Percentiles rank a stretch among this genome's conserved stretches.
phyloP scores from a whole-genome alignment of 2,329 filamentous ascomycete genomes.

The Stenocarpella maydis region DNA sequence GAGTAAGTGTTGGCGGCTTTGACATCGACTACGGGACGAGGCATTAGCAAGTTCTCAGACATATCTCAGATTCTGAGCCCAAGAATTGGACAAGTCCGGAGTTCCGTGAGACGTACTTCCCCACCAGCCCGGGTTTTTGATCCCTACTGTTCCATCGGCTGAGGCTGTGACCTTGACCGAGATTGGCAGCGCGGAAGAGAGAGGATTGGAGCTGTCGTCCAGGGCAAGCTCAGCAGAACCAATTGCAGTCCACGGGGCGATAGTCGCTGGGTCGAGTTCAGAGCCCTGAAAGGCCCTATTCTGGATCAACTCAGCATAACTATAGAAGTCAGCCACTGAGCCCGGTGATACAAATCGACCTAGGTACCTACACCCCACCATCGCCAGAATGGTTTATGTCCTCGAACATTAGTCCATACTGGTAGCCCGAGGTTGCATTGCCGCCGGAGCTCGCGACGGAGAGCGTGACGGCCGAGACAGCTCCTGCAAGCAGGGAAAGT shows the following conservation, averaged over 20 bases:
- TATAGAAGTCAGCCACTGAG: not conserved
- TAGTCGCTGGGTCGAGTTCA: conserved; percentile 50
- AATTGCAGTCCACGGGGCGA: conserved; percentile 56
- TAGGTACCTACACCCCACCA: conserved; percentile 61
- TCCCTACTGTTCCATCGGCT: conserved; percentile 25
- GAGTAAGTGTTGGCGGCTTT: conserved; percentile 46
- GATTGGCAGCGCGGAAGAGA: conserved; percentile 60
- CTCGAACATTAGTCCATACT: conserved; percentile 55
- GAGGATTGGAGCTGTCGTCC: conserved; percentile 53
- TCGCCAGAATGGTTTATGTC: conserved; percentile 75
- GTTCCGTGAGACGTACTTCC: conserved; percentile 23
- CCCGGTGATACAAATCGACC: too few species aligned
- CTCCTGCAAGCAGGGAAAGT: conserved; percentile 23
- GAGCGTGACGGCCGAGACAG: conserved; percentile 35
- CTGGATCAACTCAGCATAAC: conserved; percentile 73
- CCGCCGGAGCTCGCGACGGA: conserved; percentile 41
- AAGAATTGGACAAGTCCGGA: too few species aligned
- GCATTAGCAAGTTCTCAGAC: conserved; percentile 1
- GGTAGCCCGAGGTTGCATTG: conserved; percentile 48
- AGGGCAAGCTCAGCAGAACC: conserved; percentile 55
- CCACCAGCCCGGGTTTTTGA: conserved; percentile 35
- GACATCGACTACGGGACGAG: conserved; percentile 22
- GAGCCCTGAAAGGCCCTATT: conserved; percentile 75
- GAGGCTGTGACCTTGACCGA: conserved; percentile 54
- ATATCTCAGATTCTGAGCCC: too few species aligned